These are phyloP conservation scores for Kondoa subrosea DNA, from an alignment of 768 basidiomycete genomes.

Conservation along the genomic window DNA sequence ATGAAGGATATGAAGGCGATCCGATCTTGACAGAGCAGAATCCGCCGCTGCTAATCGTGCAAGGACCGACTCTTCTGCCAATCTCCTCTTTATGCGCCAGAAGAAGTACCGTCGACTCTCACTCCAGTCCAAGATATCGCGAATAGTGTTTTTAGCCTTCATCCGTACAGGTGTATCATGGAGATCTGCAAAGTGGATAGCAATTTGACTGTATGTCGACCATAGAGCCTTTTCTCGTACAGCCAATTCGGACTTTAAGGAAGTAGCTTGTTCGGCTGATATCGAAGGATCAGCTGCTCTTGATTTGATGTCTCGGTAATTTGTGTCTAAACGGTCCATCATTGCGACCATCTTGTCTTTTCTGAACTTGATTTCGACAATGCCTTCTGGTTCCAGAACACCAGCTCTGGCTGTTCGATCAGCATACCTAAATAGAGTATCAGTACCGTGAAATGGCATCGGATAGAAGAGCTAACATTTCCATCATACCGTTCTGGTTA, in stretches of 20 bases:
- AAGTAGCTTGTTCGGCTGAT: conserved; percentile 54
- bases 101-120: conserved; percentile 33
- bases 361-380: conserved; percentile 94
- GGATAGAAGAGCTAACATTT: conserved; percentile 43
- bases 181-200: conserved; percentile 83
- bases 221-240: conserved; percentile 62
- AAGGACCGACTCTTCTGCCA: conserved; percentile 30
- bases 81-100: conserved; percentile 32
- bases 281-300: conserved; percentile 59
- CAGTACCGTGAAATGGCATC: neutral
- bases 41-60: conserved; percentile 31
- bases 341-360: conserved; percentile 73
- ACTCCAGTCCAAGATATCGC: conserved; percentile 26
- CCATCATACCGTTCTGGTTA: conserved; percentile 81
- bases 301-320: conserved; percentile 62
- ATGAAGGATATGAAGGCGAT: conserved; percentile 30
- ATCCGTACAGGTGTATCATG: conserved; percentile 43
- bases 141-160: conserved; percentile 30
- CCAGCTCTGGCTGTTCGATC: conserved; percentile 90
- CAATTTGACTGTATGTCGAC: conserved; percentile 85
- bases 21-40: conserved; percentile 31
- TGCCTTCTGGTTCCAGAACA: conserved; percentile 86
- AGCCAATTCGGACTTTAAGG: conserved; percentile 50
- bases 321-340: conserved; percentile 83
- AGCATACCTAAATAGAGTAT: conserved; percentile 42